phyloP scores from a whole-genome alignment of 495 filamentous ascomycete species.

The Tuber microsphaerosporum region DNA sequence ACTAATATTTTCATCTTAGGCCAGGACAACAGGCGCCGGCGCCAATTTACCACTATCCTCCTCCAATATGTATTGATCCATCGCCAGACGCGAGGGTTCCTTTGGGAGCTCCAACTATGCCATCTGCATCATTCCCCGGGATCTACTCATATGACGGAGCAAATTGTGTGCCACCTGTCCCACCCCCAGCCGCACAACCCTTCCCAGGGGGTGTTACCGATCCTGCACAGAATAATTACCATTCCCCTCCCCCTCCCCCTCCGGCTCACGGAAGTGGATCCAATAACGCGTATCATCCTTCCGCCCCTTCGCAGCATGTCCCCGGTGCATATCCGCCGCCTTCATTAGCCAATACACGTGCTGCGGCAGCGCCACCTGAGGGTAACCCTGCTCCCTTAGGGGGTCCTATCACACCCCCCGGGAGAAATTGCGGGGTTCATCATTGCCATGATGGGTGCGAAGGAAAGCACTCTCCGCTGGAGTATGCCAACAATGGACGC shows the following conservation, averaged over 20 bases:
- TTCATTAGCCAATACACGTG: neutral
- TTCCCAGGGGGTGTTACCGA: slow-evolving; percentile 11
- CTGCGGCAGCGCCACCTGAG: neutral
- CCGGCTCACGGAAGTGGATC: slow-evolving; percentile 14
- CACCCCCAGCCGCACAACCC: slow-evolving; percentile 10
- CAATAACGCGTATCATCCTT: slow-evolving; percentile 14
- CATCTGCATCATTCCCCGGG: slow-evolving; percentile 5
- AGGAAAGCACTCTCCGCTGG: slow-evolving; percentile 11
- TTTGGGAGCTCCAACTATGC: slow-evolving; percentile 16
- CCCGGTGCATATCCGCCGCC: slow-evolving; percentile 1
- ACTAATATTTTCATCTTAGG: slow-evolving; percentile 23
- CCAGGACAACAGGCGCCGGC: slow-evolving; percentile 24
- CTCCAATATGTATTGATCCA: slow-evolving; percentile 33
- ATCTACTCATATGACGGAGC: neutral
- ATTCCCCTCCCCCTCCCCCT: slow-evolving; percentile 9
- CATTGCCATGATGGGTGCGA: slow-evolving; percentile 22
- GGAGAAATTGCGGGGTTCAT: slow-evolving; percentile 13
- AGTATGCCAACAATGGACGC: slow-evolving; percentile 3
- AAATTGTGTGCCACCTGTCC: slow-evolving; percentile 10
- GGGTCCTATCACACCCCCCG: slow-evolving; percentile 8
- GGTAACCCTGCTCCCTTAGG: neutral
- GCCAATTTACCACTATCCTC: slow-evolving; percentile 37
- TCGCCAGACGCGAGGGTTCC: slow-evolving; percentile 30
- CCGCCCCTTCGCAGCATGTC: slow-evolving; percentile 13
- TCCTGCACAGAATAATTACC: slow-evolving; percentile 13